Conservation (phyloP, 179 eudicot genomes). For the Actinidia polygama region DNA sequence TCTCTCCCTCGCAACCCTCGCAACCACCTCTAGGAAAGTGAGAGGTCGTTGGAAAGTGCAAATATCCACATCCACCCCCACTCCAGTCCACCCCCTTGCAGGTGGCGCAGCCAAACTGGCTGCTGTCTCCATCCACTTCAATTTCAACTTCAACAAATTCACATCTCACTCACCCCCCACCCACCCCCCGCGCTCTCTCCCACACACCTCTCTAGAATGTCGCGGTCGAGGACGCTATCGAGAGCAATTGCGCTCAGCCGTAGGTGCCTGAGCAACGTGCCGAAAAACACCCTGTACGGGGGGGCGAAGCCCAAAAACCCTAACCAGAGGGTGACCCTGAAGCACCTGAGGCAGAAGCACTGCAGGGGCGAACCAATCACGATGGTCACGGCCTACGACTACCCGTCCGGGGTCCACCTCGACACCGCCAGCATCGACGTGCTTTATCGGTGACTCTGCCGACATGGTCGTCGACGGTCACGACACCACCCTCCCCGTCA, state of each 20-base stretch:
- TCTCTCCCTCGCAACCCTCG: too few relatives aligned
- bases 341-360: constrained; percentile 66
- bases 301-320: constrained; percentile 83
- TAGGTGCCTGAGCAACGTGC: constrained; percentile 70
- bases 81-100: too few relatives aligned
- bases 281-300: constrained; percentile 89
- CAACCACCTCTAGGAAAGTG: too few relatives aligned
- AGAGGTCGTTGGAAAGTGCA: too few relatives aligned
- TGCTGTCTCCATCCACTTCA: too few relatives aligned
- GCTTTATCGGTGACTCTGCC: constrained; percentile 91
- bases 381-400: constrained; percentile 93
- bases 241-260: background rate
- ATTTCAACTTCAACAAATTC: too few relatives aligned
- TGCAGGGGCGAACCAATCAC: constrained; percentile 66
- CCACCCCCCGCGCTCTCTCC: too few relatives aligned
- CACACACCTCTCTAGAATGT: too few relatives aligned
- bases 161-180: too few relatives aligned
- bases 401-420: constrained; percentile 87
- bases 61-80: too few relatives aligned
- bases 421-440: constrained; percentile 85
- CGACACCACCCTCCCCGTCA: constrained; percentile 84
- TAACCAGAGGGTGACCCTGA: constrained; percentile 63
- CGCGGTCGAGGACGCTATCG: too few relatives aligned
- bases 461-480: constrained; percentile 94
- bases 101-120: too few relatives aligned